Base-by-base conservation (phyloP, 140 eudicot species). In the Cichorium intybus region DNA sequence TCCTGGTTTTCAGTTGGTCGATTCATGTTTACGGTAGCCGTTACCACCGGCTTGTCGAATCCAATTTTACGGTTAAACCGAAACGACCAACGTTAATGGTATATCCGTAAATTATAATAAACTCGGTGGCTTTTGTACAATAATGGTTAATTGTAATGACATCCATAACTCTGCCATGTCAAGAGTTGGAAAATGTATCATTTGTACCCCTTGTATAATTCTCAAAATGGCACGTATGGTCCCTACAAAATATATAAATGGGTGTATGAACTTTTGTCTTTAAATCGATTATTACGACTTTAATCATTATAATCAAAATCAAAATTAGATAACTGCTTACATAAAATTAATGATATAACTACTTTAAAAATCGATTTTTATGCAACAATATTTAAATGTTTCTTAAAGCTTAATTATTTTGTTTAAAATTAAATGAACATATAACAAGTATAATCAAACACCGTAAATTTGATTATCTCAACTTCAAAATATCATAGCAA, bases 1-100 rank as follows among this genome's bases (percentile, higher is more conserved):
- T 60, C 45, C 65, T 20, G 26, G 65, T 60, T 16, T 58, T 58
- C 45, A 8, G 64, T 33, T 33, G 63, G 16, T 37, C 46, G n/a
- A 37, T 37, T 10, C 46, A 37, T 37, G 46, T 11, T 43, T 43
- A 43, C 49, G 4, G 16, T 39, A 12, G 7, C 29, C 49, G 28
- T 29, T 56, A 56, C 37, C 62, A 8, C 43, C 46, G 43, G 35
- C 49, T 43, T 43, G 49, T 43, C 49, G 15, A 4, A 43, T 43
- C 49, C 49, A 43, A 15, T 14, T 43, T 60, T 34, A 60, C 45
- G 48, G 50, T 14, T 60, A 20, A 33, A 12, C 46, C 18, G 15
- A 43, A 43, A 43, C 49, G 49, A 43, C 49, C 24, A 35, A 20
- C 33, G 66, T 35, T 9, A 5, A 60, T 35, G 66, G 51, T 5